Evolutionary conservation across 2,329 filamentous ascomycete species (phyloP), one percentile per base, ranked within the genome.

Genomic region (Aspergillus ochraceus): DNA sequence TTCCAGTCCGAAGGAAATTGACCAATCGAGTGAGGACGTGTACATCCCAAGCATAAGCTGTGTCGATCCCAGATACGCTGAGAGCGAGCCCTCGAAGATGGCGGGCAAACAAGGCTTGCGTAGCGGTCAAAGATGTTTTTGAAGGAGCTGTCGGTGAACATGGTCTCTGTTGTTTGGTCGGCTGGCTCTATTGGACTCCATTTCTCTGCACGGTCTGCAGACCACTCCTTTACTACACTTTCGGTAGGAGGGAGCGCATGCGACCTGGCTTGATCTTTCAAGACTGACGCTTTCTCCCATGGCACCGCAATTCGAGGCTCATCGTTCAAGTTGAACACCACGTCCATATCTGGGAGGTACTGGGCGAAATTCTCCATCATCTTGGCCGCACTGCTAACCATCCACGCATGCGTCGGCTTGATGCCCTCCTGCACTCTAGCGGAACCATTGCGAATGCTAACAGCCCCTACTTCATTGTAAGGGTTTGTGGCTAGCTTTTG

Each of bases 1-100:
- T 82, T 79, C 87, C 89, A 93, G 66, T 90, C 81, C 4, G 80
- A 78, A 6, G 92, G 76, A 67, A 91, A 90, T 22, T 87, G 86
- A 2, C 85, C 87, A 19, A 85, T 77, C 0, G 90, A 89, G 68
- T 93, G 89, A 0, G 84, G 83, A 6, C 79, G 76, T 2, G 81
- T 79, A 71, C 90, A 94, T 2, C 79, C 77, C 0, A 83, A 77
- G 71, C 91, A 94, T 54, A 91, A 81, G 39, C 83, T 80, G 57
- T 82, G 82, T 24, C 84, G 82, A 63, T 90, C 84, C 86, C 87
- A 90, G 60, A 86, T 80, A 12, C 84, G 81, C 9, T 82, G 81
- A 14, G 79, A 82, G 26, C 87, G 83, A 3, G 84, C 84, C 12
- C 80, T 81, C 1, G 90, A 90, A 0, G 80, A 79, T 2, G 85